A percentile compares a stretch with the other conserved stretches of the same genome.
phyloP scores from a whole-genome alignment of 768 basidiomycete genomes.

The Amanita polypyramis region DNA sequence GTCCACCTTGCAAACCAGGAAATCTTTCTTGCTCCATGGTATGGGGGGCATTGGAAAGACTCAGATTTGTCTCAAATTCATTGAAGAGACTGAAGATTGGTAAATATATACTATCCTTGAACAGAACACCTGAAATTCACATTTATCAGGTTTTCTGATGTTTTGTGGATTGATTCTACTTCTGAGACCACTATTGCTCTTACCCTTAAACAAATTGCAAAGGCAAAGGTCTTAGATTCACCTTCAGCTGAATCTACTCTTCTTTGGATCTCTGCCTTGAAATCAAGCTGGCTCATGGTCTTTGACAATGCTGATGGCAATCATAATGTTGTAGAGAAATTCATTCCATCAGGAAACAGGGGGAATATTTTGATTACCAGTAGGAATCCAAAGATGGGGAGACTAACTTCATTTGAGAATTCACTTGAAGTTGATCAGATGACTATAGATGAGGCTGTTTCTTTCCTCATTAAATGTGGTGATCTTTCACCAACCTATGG shows the following conservation, averaged over 20 bases:
- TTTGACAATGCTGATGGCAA: slow-evolving; percentile 14
- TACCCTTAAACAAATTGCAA: too few relatives aligned
- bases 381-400: slow-evolving; percentile 5
- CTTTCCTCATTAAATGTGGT: slow-evolving; percentile 10
- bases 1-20: too few relatives aligned
- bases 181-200: too few relatives aligned
- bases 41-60: too few relatives aligned
- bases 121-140: too few relatives aligned
- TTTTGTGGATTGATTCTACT: not conserved
- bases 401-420: slow-evolving; percentile 3
- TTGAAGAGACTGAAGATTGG: too few relatives aligned
- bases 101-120: too few relatives aligned
- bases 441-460: slow-evolving; percentile 10
- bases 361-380: slow-evolving; percentile 14
- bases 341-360: slow-evolving; percentile 9
- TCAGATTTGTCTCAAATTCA: too few relatives aligned
- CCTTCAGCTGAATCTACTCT: slow-evolving; percentile 8
- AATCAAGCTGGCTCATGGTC: slow-evolving; percentile 12
- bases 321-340: slow-evolving; percentile 5
- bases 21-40: too few relatives aligned
- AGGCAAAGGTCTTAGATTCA: too few relatives aligned
- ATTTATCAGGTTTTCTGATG: not conserved
- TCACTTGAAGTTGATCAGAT: slow-evolving; percentile 8
- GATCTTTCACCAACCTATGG: not conserved
- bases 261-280: slow-evolving; percentile 8